Conservation (phyloP, 2,329 filamentous ascomycete genomes). For the Clathrospora elynae region DNA sequence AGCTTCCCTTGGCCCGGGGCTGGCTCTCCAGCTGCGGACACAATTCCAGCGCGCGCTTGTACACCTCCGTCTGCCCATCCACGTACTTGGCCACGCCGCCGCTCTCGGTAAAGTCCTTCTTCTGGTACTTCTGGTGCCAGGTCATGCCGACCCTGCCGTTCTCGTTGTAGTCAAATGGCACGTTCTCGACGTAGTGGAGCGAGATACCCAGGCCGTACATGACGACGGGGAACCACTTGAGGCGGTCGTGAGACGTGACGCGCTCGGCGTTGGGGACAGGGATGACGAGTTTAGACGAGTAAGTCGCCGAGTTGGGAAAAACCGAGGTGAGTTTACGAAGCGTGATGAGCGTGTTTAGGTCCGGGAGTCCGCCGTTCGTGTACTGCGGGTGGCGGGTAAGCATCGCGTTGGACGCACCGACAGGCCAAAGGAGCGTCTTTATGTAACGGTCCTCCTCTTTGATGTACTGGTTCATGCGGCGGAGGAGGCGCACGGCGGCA, state of each 20-base stretch:
- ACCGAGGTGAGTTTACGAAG: conserved; percentile 21
- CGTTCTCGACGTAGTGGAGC: conserved; percentile 17
- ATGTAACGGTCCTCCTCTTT: conserved; percentile 17
- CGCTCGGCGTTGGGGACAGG: conserved; percentile 13
- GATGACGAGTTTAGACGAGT: conserved; percentile 19
- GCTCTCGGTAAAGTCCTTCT: conserved; percentile 16
- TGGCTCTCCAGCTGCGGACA: neutral
- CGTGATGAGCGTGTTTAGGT: conserved; percentile 15
- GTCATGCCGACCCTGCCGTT: conserved; percentile 3
- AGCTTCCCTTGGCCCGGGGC: neutral
- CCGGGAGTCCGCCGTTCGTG: conserved; percentile 9
- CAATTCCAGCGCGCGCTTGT: neutral
- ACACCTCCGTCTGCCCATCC: conserved; percentile 3
- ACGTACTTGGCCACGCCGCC: neutral
- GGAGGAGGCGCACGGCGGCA: conserved; percentile 8
- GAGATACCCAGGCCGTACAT: conserved; percentile 23
- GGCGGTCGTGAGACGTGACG: conserved; percentile 13
- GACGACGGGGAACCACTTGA: conserved; percentile 22
- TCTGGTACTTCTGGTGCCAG: conserved; percentile 30
- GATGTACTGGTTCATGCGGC: conserved; percentile 16
- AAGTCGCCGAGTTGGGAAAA: conserved; percentile 1
- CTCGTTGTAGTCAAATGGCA: neutral
- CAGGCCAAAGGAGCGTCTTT: neutral
- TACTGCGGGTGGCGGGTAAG: conserved; percentile 6
- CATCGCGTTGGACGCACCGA: neutral